Evolutionary conservation across 305 asterid species (phyloP), one percentile per base, ranked within the genome.

Genomic region (Coffea humblotiana): DNA sequence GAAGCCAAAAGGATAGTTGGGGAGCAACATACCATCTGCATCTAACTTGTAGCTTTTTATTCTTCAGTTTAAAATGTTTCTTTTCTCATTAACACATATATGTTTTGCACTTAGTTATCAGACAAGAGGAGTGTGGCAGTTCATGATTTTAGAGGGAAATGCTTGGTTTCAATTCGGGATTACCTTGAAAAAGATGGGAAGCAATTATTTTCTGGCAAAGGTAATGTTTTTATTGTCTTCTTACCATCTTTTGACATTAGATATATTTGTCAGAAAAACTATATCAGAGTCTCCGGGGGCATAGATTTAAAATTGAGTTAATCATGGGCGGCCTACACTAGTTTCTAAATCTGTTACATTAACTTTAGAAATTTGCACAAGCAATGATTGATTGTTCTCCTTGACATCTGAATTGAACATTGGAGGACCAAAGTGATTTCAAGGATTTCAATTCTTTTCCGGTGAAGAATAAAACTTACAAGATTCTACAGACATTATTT

Each of bases 131-230:
- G 79, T 79, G 91, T 93, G 70, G 78, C 88, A 27, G 48, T 88
- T 81, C 84, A 79, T 75, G 86, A 86, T 18, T 40, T 49, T 9
- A 48, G 64, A 51, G 92, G 95, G 81, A 70, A 82, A 79, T 61
- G 82, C 10, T 66, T 90, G 87, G 94, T 93, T 63, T 83, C 91
- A 37, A 84, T 93, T 54, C 87, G 90, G 47, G 95, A 91, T 80
- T 89, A 83, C 82, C 74, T 51, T 76, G 56, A 56, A 18, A 87
- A 87, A 79, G 89, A 87, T 69, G 97, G 95, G 76, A 80, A 82
- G 70, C 78, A 83, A 80, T 71, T 88, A 47, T 90, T 87, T 80
- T 74, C 82, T 32, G 76, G 75, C 27, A 86, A 78, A 93, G 94
- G 95, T 91, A 82, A 79, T 63, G 43, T 23, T 35, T 29, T 37